Base-by-base conservation (phyloP, 2,329 filamentous ascomycete species). In the Fusarium lateritium region DNA sequence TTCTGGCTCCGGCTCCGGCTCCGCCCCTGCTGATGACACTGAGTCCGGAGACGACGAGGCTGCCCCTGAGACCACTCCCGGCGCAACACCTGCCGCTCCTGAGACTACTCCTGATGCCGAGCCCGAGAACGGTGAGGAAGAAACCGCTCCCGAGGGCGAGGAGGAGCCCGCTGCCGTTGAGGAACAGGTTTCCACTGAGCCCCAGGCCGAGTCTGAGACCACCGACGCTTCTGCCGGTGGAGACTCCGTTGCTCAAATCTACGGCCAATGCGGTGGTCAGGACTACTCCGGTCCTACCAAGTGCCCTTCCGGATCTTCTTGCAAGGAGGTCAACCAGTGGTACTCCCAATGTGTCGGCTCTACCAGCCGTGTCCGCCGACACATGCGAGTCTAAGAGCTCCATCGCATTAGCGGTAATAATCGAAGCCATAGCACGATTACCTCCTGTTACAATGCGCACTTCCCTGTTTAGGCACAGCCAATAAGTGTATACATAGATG, bases 311-410 rank as follows among this genome's bases (percentile, higher is more conserved):
- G 63, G 63, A 13, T 28, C 51, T 21, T 58, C 64, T 39, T 67
- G 64, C 46, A 58, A 64, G 45, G 52, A 64, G 57, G 19, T 58
- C 31, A 67, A 67, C 43, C 64, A 67, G 5, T 67, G 47, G n/a
- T 67, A 67, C 47, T 68, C 64, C 2, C 64, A 67, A 42, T 67
- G 64, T n/a, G 22, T 62, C 17, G 31, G 60, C 13, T 42, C 54
- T 5, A 34, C 56, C 31, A 62, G 60, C 31, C 60, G 60, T 1
- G 49, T 62, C 17, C 60, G 60, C 9, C 57, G 60, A 6, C 26
- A 62, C 15, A 31, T 62, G 5, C 42, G 31, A 15, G 21, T 15
- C 11, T 56, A 36, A 31, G 26, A 31, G 28, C 10, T 31, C 10
- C 10, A 13, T 31, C 5, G 28, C 28, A 31, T 13, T 11, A 31